These are phyloP conservation scores for Rhynchosporium secalis DNA, from an alignment of 2,329 filamentous ascomycete genomes.

Conservation along the genomic window DNA sequence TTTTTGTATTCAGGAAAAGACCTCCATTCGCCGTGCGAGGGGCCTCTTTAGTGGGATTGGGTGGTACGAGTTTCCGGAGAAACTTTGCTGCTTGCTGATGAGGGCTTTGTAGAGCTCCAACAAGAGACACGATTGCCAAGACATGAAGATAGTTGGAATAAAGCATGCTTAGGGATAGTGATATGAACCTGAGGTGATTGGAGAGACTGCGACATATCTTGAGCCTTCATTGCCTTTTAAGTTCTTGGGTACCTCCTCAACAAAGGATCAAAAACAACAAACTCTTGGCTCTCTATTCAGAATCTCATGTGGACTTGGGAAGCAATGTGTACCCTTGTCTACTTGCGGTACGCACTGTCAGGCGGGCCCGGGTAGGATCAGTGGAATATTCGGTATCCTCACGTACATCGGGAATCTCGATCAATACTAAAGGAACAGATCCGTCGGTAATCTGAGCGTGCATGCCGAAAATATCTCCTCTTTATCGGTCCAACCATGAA, in stretches of 20 bases:
- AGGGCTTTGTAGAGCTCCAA: neutral
- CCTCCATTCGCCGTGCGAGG: neutral
- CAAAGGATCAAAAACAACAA: neutral
- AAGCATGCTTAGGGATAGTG: neutral
- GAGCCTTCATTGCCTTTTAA: neutral
- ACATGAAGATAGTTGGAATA: neutral
- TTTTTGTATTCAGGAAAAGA: conserved; percentile 4
- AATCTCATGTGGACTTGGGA: conserved; percentile 1
- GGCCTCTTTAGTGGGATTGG: neutral
- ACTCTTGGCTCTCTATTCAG: conserved; percentile 1
- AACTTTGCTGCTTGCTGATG: neutral
- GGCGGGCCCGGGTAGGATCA: neutral
- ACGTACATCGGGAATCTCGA: neutral
- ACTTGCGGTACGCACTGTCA: neutral
- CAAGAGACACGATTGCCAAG: neutral
- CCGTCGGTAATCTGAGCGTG: neutral
- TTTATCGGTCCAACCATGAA: conserved; percentile 7
- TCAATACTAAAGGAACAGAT: neutral
- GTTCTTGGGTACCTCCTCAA: neutral
- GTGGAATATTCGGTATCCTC: neutral
- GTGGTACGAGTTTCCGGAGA: neutral
- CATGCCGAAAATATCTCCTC: neutral
- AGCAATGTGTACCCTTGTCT: neutral
- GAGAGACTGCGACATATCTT: neutral
- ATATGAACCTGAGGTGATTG: neutral